Evolutionary conservation across 805 yeast species (phyloP).

Genomic region (Kodamaea neixiangensis): DNA sequence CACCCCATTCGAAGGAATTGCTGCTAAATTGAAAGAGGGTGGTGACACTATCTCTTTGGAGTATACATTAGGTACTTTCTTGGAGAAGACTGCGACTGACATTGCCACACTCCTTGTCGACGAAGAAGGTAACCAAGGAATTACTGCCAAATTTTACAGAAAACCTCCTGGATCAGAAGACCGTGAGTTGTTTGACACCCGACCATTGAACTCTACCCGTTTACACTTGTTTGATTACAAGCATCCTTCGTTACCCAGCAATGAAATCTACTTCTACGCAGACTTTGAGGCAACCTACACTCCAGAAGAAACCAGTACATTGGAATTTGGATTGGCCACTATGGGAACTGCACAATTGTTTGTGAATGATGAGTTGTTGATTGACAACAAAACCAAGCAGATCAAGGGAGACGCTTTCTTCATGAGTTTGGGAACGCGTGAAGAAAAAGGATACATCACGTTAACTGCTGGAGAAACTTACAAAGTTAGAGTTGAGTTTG

Average conservation of each 20-base stretch:
- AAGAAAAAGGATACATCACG: slow-evolving; percentile 40
- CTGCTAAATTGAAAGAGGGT: slow-evolving; percentile 23
- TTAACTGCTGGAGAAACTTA: slow-evolving; percentile 49
- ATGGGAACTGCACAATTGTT: slow-evolving; percentile 58
- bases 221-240: slow-evolving; percentile 9
- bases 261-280: slow-evolving; percentile 37
- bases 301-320: slow-evolving; percentile 49
- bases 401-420: slow-evolving; percentile 51
- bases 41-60: slow-evolving; percentile 17
- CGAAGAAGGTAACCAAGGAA: slow-evolving; percentile 29
- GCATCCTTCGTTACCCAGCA: not conserved
- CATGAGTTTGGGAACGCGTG: slow-evolving; percentile 54
- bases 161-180: slow-evolving; percentile 21
- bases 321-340: slow-evolving; percentile 53
- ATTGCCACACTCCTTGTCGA: slow-evolving; percentile 22
- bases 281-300: slow-evolving; percentile 44
- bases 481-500: slow-evolving; percentile 50
- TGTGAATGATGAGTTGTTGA: slow-evolving; percentile 52
- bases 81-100: slow-evolving; percentile 34
- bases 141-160: slow-evolving; percentile 25
- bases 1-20: slow-evolving; percentile 51
- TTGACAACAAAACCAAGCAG: slow-evolving; percentile 59
- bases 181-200: slow-evolving; percentile 29
- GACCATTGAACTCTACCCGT: slow-evolving; percentile 16
- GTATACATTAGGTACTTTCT: slow-evolving; percentile 35